phyloP scores from a whole-genome alignment of 108 stramenopile species.

The Mediolabrus comicus region DNA sequence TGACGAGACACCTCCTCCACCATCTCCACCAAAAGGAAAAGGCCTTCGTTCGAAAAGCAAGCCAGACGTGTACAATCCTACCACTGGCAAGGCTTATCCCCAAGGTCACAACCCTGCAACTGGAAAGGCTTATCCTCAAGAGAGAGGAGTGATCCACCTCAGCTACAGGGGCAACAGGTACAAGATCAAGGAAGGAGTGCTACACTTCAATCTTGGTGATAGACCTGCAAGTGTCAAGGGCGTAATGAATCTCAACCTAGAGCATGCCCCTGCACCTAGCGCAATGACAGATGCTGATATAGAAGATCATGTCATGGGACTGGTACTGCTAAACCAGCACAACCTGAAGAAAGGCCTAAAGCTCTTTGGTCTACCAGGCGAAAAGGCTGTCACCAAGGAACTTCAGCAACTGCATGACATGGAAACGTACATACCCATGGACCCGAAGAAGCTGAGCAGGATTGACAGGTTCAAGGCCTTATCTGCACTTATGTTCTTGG shows the following conservation, averaged over 20 bases:
- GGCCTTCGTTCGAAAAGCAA: background rate
- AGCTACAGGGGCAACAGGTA: background rate
- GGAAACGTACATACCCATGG: slow-evolving; percentile 21
- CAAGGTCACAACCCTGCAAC: too few relatives aligned
- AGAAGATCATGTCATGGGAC: background rate
- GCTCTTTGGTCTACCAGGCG: background rate
- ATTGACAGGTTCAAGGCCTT: slow-evolving; percentile 10
- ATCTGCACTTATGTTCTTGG: slow-evolving; percentile 37
- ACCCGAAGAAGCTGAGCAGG: slow-evolving; percentile 7
- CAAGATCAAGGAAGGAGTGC: background rate
- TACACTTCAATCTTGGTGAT: background rate
- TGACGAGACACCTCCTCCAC: background rate
- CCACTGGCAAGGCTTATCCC: too few relatives aligned
- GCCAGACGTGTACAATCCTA: background rate
- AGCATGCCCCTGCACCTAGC: background rate
- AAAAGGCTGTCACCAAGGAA: slow-evolving; percentile 31
- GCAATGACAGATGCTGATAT: background rate
- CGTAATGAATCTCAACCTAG: background rate
- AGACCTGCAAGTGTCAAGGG: background rate
- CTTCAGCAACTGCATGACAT: slow-evolving; percentile 42
- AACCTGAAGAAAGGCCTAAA: background rate
- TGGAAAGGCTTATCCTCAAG: too few relatives aligned
- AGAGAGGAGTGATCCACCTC: too few relatives aligned
- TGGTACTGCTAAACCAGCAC: background rate
- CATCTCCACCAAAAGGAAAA: background rate